These are phyloP conservation scores for Chenopodium berlandieri DNA, from an alignment of 148 eudicot species.

Conservation along the genomic window DNA sequence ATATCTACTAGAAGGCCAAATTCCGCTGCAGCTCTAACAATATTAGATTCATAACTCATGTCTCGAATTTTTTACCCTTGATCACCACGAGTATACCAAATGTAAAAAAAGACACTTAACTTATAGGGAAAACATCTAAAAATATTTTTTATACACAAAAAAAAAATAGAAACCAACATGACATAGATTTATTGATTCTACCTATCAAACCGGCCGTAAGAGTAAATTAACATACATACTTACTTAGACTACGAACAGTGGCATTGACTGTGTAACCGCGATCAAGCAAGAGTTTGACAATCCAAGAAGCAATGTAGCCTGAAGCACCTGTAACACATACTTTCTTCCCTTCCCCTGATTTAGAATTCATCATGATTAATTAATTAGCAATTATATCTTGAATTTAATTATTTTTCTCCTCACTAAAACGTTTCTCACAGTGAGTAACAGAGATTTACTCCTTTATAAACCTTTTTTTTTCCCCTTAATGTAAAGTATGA, in stretches of 20 bases:
- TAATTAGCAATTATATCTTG: too few species aligned
- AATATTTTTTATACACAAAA: too few species aligned
- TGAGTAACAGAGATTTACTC: too few species aligned
- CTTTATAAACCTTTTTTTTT: neutral
- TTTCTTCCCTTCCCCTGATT: constrained; percentile 18
- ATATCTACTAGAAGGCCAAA: too few species aligned
- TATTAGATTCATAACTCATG: too few species aligned
- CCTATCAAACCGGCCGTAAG: too few species aligned
- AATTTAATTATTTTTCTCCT: neutral
- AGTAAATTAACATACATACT: neutral
- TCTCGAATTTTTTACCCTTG: too few species aligned
- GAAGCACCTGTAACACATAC: constrained; percentile 47
- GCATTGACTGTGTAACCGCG: constrained; percentile 39
- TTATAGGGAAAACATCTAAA: too few species aligned
- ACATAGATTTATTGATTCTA: neutral
- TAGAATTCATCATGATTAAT: neutral
- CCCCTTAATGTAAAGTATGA: neutral
- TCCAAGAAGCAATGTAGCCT: constrained; percentile 45
- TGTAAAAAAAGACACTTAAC: too few species aligned
- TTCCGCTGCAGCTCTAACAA: too few species aligned
- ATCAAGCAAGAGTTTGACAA: constrained; percentile 35
- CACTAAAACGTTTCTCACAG: too few species aligned
- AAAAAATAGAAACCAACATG: neutral
- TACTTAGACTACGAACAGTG: constrained; percentile 37
- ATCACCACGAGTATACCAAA: too few species aligned